A percentile compares a stretch with the other conserved stretches of the same genome.
These are phyloP conservation scores for Escallonia herrerae DNA, from an alignment of 129 eudicot genomes.

Conservation along the genomic window DNA sequence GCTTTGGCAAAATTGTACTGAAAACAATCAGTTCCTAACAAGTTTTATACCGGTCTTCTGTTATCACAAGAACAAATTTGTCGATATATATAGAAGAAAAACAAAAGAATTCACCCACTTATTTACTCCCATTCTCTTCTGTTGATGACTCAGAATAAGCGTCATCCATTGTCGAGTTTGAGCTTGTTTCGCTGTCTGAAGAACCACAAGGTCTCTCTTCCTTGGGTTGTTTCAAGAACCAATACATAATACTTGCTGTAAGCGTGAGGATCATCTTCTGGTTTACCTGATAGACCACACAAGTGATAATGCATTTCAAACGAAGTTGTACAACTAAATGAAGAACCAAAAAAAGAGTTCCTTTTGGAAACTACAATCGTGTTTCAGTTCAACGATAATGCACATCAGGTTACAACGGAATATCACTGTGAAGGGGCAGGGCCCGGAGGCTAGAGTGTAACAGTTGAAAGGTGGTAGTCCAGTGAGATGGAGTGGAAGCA, in stretches of 20 bases:
- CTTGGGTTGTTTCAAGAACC: constrained; percentile 70
- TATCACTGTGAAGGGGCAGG: too few relatives aligned
- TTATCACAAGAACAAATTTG: constrained; percentile 20
- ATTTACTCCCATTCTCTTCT: constrained; percentile 32
- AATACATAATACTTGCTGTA: constrained; percentile 87
- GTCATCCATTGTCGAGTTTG: constrained; percentile 71
- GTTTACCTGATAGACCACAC: constrained; percentile 52
- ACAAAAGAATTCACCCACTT: constrained; percentile 5
- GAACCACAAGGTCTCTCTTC: constrained; percentile 66
- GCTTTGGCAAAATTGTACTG: constrained; percentile 41
- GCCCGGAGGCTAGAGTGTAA: too few relatives aligned
- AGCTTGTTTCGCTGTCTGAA: constrained; percentile 77
- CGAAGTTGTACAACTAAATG: background rate
- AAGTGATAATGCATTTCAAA: background rate
- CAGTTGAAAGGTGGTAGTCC: too few relatives aligned
- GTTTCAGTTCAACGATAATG: too few relatives aligned
- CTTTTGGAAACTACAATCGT: too few relatives aligned
- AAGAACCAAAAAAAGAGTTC: background rate
- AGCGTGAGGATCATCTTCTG: constrained; percentile 90
- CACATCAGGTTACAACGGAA: too few relatives aligned
- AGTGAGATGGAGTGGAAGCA: too few relatives aligned
- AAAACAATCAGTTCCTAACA: constrained; percentile 15
- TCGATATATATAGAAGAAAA: constrained; percentile 22
- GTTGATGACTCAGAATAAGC: constrained; percentile 79
- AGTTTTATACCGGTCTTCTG: constrained; percentile 18